phyloP scores from a whole-genome alignment of 208 protist genomes.

The Leishmania lainsoni region DNA sequence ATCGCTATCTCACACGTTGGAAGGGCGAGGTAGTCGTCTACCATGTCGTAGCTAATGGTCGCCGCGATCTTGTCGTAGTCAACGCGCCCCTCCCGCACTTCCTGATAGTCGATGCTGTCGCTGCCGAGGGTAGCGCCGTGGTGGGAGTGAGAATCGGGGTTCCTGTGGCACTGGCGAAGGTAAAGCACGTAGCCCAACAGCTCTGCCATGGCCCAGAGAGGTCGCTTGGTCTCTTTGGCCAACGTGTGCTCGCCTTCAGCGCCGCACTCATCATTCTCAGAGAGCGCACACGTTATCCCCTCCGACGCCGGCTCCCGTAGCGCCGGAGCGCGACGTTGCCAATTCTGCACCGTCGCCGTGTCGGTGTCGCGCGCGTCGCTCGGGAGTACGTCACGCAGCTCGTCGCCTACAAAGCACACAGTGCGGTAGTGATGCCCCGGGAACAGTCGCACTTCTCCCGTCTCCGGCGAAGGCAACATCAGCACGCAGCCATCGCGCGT shows the following conservation, averaged over 20 bases:
- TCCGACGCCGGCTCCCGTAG: neutral
- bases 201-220: constrained; percentile 7
- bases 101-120: neutral
- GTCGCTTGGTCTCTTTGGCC: neutral
- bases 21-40: constrained; percentile 20
- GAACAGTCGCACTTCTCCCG: constrained; percentile 47
- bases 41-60: neutral
- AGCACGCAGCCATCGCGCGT: constrained; percentile 35
- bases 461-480: constrained; percentile 55
- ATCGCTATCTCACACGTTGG: constrained; percentile 23
- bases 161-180: constrained; percentile 8
- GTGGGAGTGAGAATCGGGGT: neutral
- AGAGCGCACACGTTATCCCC: neutral
- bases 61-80: constrained; percentile 7
- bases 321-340: neutral
- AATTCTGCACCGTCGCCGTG: neutral
- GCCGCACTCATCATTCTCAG: neutral
- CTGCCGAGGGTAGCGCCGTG: neutral
- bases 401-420: constrained; percentile 71
- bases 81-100: neutral
- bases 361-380: constrained; percentile 2
- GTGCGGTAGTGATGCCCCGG: constrained; percentile 53
- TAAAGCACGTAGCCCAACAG: constrained; percentile 9
- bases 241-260: neutral
- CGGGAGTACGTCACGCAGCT: constrained; percentile 45